phyloP scores from a whole-genome alignment of 331 rosid genomes.

The Quercus tomentella region DNA sequence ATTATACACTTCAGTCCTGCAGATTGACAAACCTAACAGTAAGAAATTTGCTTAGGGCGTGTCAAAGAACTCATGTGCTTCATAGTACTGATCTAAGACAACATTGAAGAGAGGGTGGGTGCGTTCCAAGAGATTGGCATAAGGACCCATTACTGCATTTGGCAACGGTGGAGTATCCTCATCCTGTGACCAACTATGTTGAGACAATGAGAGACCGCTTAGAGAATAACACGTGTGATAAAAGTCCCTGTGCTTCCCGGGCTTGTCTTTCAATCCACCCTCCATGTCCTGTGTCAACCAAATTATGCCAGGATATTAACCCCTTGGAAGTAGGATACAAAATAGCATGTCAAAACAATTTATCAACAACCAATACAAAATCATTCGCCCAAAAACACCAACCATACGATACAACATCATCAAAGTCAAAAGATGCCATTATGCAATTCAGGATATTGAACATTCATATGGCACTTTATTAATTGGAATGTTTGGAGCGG shows the following conservation, averaged over 20 bases:
- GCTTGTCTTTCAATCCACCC: slow-evolving; percentile 89
- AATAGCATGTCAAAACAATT: not conserved
- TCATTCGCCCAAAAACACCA: not conserved
- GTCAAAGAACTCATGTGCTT: slow-evolving; percentile 63
- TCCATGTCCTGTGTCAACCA: slow-evolving; percentile 52
- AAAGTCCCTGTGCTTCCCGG: slow-evolving; percentile 66
- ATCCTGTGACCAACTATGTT: slow-evolving; percentile 55
- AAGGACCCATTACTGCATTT: slow-evolving; percentile 58
- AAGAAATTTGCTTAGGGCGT: slow-evolving; percentile 16
- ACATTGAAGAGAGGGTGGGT: slow-evolving; percentile 85
- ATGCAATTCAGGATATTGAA: not conserved
- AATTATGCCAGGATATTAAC: not conserved
- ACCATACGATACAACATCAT: no score
- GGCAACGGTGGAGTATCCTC: slow-evolving; percentile 55
- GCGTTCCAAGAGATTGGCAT: slow-evolving; percentile 72
- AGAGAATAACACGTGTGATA: slow-evolving; percentile 91
- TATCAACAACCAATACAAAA: not conserved
- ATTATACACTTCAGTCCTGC: not conserved
- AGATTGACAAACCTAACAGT: not conserved
- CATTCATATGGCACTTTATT: not conserved
- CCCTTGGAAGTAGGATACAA: not conserved
- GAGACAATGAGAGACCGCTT: slow-evolving; percentile 82
- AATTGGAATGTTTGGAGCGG: not conserved
- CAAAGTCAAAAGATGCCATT: not conserved
- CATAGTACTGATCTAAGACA: slow-evolving; percentile 52